These are phyloP conservation scores for Ophiocordyceps unilateralis DNA, from an alignment of 2,329 filamentous ascomycete species.

Conservation along the genomic window DNA sequence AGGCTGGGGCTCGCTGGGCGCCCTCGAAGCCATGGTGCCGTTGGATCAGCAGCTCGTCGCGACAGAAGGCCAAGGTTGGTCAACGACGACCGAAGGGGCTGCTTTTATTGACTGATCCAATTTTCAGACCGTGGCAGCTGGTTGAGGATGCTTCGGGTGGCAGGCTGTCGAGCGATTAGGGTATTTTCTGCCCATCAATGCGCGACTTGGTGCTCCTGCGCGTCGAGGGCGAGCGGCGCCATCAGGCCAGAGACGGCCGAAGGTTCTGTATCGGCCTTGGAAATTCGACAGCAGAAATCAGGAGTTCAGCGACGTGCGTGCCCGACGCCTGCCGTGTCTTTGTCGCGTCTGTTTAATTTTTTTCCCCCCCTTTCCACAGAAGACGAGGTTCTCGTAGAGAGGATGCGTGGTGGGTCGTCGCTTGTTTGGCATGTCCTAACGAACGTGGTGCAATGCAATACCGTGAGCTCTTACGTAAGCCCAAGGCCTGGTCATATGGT, in stretches of 20 bases:
- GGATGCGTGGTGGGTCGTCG: not conserved
- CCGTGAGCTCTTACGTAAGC: not conserved
- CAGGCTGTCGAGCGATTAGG: not conserved
- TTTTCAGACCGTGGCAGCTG: too few relatives aligned
- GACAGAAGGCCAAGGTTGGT: too few relatives aligned
- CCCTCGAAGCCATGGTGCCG: conserved; percentile 24
- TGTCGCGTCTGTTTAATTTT: not conserved
- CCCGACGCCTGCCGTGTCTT: not conserved
- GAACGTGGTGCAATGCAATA: not conserved
- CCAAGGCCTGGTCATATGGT: not conserved
- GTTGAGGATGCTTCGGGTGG: too few relatives aligned
- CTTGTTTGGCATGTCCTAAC: not conserved
- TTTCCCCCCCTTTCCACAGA: not conserved
- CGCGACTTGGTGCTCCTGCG: conserved; percentile 3
- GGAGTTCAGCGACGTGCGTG: too few relatives aligned
- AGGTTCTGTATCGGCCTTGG: not conserved
- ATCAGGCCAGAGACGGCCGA: conserved; percentile 1
- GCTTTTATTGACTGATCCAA: too few relatives aligned
- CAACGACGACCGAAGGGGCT: too few relatives aligned
- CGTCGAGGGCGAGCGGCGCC: conserved; percentile 2
- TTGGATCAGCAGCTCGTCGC: not conserved
- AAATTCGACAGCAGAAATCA: not conserved
- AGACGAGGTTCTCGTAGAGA: not conserved
- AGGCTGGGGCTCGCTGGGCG: conserved; percentile 15
- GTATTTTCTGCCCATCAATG: conserved; percentile 1